Evolutionary conservation across 2,329 filamentous ascomycete species (phyloP).

Genomic region (Pochonia chlamydosporia): DNA sequence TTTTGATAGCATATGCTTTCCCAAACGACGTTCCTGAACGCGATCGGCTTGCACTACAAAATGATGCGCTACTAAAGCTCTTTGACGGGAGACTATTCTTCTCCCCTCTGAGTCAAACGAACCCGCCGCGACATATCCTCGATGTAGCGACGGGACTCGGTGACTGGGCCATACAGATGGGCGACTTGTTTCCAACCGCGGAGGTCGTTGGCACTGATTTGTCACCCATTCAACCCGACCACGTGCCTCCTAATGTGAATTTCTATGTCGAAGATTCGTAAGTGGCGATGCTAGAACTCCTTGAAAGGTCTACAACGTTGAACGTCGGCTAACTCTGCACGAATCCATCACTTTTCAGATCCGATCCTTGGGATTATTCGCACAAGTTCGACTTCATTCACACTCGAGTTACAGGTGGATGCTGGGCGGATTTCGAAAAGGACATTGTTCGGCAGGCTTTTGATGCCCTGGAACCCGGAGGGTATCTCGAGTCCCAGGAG

Average conservation of each 20-base stretch:
- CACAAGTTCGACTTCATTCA: slow-evolving; percentile 52
- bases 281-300: too few relatives aligned
- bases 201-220: slow-evolving; percentile 59
- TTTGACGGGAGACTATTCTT: slow-evolving; percentile 36
- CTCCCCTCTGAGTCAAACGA: slow-evolving; percentile 31
- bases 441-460: slow-evolving; percentile 48
- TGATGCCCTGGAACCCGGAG: slow-evolving; percentile 42
- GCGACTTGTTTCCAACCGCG: slow-evolving; percentile 53
- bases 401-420: slow-evolving; percentile 42
- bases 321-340: too few relatives aligned
- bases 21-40: slow-evolving; percentile 38
- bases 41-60: slow-evolving; percentile 35
- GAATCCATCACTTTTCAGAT: too few relatives aligned
- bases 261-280: slow-evolving; percentile 65
- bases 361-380: slow-evolving; percentile 45
- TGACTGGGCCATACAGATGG: slow-evolving; percentile 64
- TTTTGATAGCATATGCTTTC: slow-evolving; percentile 34
- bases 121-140: slow-evolving; percentile 30
- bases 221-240: slow-evolving; percentile 59
- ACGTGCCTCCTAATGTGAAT: slow-evolving; percentile 66
- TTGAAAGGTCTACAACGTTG: too few relatives aligned
- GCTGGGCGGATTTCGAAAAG: slow-evolving; percentile 41
- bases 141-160: slow-evolving; percentile 42
- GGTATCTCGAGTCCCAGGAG: slow-evolving; percentile 52
- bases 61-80: slow-evolving; percentile 29